phyloP scores from a whole-genome alignment of 164 flowering plant genomes.

The Houttuynia cordata region DNA sequence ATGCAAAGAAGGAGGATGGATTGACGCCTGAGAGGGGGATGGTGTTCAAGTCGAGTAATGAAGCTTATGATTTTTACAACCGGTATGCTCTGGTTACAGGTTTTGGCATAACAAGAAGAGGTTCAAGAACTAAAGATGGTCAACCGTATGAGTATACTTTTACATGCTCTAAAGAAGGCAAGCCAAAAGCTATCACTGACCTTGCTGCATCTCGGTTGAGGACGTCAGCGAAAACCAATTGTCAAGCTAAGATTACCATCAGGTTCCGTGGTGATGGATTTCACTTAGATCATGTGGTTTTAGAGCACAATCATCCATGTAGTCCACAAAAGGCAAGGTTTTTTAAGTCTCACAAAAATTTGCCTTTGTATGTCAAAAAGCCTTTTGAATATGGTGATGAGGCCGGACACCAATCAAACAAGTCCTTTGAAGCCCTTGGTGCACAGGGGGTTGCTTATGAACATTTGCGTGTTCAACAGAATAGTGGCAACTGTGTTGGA shows the following conservation, averaged over 20 bases:
- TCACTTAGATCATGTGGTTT: not conserved
- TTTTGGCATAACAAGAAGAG: not conserved
- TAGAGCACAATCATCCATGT: constrained; percentile 6
- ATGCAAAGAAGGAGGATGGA: no score
- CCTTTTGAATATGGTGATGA: not conserved
- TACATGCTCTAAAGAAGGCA: constrained; percentile 3
- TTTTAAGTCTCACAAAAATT: not conserved
- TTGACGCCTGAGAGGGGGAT: constrained; percentile 1
- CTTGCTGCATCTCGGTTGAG: not conserved
- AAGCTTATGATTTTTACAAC: constrained; percentile 1
- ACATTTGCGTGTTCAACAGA: not conserved
- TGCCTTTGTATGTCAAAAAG: not conserved
- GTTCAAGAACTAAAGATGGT: not conserved
- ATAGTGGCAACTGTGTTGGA: not conserved
- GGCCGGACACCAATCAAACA: not conserved
- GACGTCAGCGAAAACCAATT: constrained; percentile 1
- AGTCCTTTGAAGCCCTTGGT: not conserved
- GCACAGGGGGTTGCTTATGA: not conserved
- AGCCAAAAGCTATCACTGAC: not conserved
- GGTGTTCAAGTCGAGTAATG: not conserved
- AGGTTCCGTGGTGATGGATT: not conserved
- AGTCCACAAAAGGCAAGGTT: constrained; percentile 2
- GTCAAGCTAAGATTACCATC: constrained; percentile 1
- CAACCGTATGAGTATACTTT: not conserved
- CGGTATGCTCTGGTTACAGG: not conserved